Conservation (phyloP, 805 yeast genomes). For the Metschnikowia picachoensis region DNA sequence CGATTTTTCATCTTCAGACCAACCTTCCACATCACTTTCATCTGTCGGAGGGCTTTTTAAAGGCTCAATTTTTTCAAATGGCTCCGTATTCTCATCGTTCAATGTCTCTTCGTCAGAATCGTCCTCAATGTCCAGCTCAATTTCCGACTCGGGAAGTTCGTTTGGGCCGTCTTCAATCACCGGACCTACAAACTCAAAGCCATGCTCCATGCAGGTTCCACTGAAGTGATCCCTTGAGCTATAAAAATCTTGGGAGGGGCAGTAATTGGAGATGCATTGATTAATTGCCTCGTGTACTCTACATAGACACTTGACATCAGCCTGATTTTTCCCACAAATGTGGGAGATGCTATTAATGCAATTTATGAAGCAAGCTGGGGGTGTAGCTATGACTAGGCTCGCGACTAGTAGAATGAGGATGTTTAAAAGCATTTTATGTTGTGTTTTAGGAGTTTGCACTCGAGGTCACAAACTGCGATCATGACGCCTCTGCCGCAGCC, state of each 20-base stretch:
- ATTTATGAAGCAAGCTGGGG: slow-evolving; percentile 48
- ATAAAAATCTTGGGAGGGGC: slow-evolving; percentile 41
- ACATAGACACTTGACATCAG: slow-evolving; percentile 41
- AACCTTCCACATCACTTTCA: slow-evolving; percentile 2
- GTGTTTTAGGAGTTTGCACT: slow-evolving; percentile 8
- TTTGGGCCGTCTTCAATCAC: background rate
- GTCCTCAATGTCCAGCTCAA: slow-evolving; percentile 2
- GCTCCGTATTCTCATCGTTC: slow-evolving; percentile 1
- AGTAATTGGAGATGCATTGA: slow-evolving; percentile 44
- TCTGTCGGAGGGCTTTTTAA: background rate
- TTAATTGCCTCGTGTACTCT: slow-evolving; percentile 33
- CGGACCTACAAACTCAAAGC: background rate
- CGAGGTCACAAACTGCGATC: slow-evolving; percentile 10
- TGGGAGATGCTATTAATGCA: slow-evolving; percentile 39
- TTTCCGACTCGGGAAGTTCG: background rate
- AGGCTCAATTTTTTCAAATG: background rate
- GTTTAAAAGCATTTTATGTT: slow-evolving; percentile 8
- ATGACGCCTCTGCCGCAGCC: no score
- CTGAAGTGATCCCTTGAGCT: slow-evolving; percentile 46
- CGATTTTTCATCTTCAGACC: slow-evolving; percentile 4
- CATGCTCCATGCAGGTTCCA: slow-evolving; percentile 46
- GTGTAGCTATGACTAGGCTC: slow-evolving; percentile 30
- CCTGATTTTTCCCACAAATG: slow-evolving; percentile 28
- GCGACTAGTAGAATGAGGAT: slow-evolving; percentile 3
- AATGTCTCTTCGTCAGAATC: background rate